These are phyloP conservation scores for Glarea lozoyensis DNA, from an alignment of 495 filamentous ascomycete species.

Conservation along the genomic window DNA sequence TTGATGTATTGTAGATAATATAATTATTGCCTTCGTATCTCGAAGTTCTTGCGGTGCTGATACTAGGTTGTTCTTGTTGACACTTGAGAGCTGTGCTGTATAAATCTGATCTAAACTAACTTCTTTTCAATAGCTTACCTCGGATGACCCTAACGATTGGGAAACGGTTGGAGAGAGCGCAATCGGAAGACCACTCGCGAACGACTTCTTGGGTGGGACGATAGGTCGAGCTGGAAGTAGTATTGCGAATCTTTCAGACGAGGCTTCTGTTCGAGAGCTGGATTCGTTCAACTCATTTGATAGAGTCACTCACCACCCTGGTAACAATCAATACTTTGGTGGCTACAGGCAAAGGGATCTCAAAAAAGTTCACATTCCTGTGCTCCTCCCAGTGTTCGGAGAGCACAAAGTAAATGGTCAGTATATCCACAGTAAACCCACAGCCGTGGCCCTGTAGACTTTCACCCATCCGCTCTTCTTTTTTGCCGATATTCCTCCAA, in stretches of 20 bases:
- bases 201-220: not conserved
- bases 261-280: constrained; percentile 1
- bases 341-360: constrained; percentile 15
- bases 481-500: no score
- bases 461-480: no score
- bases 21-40: no score
- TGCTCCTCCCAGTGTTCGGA: constrained; percentile 10
- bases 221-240: constrained; percentile 14
- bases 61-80: no score
- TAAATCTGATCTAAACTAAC: no score
- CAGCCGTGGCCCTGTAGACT: no score
- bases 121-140: no score
- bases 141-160: constrained; percentile 20
- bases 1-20: no score
- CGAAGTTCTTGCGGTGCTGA: no score
- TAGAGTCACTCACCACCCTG: constrained; percentile 16
- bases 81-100: no score
- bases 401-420: constrained; percentile 20
- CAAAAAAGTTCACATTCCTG: constrained; percentile 9
- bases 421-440: no score
- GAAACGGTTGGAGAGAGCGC: constrained; percentile 19
- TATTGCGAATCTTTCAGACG: constrained; percentile 17
- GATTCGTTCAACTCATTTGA: constrained; percentile 9
- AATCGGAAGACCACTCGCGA: not conserved
- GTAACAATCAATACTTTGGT: constrained; percentile 6